Conservation (phyloP, 1,284 basidiomycete genomes). For the Inonotus obliquus region DNA sequence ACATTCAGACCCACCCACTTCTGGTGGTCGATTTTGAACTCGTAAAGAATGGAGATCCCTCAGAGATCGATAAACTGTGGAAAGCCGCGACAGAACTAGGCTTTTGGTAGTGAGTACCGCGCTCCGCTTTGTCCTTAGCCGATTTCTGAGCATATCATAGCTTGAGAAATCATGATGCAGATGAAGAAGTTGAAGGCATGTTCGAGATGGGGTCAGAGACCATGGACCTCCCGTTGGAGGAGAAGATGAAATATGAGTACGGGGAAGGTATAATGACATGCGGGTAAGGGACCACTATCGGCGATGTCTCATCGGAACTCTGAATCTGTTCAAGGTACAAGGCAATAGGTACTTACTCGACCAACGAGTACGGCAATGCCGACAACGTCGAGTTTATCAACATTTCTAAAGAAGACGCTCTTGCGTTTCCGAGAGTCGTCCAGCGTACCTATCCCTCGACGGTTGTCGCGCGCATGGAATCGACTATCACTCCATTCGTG, state of each 20-base stretch:
- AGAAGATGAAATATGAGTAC: constrained; percentile 62
- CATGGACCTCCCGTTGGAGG: constrained; percentile 52
- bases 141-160: constrained; percentile 27
- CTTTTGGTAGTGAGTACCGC: constrained; percentile 47
- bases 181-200: constrained; percentile 49
- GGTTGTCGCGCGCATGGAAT: constrained; percentile 46
- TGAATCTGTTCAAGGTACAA: constrained; percentile 48
- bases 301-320: neutral
- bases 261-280: constrained; percentile 58
- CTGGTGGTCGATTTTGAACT: constrained; percentile 46
- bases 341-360: constrained; percentile 53
- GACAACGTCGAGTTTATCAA: constrained; percentile 67
- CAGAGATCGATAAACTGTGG: constrained; percentile 45
- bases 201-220: constrained; percentile 56
- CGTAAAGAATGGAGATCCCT: constrained; percentile 32
- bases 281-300: constrained; percentile 37
- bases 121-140: neutral
- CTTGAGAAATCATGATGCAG: constrained; percentile 55
- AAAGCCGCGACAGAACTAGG: constrained; percentile 46
- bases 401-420: constrained; percentile 59
- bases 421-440: constrained; percentile 48
- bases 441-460: constrained; percentile 54
- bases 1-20: constrained; percentile 39
- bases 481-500: constrained; percentile 50
- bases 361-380: constrained; percentile 49